Conservation (phyloP, 2,329 filamentous ascomycete species). For the Albifimbria verrucaria region DNA sequence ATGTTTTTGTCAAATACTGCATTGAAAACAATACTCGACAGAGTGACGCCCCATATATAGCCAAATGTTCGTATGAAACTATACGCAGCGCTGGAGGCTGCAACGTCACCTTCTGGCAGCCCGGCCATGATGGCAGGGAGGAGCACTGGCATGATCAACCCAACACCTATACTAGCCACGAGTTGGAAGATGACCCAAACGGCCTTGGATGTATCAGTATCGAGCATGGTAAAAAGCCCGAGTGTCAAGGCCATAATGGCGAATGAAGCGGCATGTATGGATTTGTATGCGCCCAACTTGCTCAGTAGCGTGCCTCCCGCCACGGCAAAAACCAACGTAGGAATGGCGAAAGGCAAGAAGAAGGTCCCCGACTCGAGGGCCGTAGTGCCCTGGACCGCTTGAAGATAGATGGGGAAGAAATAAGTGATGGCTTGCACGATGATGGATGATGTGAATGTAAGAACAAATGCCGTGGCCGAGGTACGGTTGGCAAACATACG, state of each 20-base stretch:
- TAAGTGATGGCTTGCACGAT: conserved; percentile 24
- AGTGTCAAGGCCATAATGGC: conserved; percentile 24
- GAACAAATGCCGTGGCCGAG: conserved; percentile 8
- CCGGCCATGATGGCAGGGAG: conserved; percentile 1
- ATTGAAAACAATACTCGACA: conserved; percentile 1
- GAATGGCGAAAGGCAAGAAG: conserved; percentile 18
- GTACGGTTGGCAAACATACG: conserved; percentile 41
- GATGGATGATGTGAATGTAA: conserved; percentile 6
- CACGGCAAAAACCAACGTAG: conserved; percentile 16
- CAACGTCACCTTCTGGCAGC: background rate
- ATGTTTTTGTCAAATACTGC: background rate
- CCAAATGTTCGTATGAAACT: background rate
- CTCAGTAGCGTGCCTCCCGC: conserved; percentile 15
- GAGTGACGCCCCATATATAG: conserved; percentile 1
- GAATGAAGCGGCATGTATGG: conserved; percentile 26
- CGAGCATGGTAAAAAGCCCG: conserved; percentile 35
- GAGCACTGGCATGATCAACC: background rate
- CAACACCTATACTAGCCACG: conserved; percentile 8
- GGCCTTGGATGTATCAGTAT: conserved; percentile 19
- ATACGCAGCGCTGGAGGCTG: background rate
- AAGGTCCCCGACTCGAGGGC: conserved; percentile 23
- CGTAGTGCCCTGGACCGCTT: conserved; percentile 27
- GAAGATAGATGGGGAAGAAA: conserved; percentile 42
- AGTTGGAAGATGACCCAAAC: conserved; percentile 34
- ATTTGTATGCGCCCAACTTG: conserved; percentile 23